Evolutionary conservation across 805 yeast species (phyloP).

Genomic region (Myxozyma lipomycoides): DNA sequence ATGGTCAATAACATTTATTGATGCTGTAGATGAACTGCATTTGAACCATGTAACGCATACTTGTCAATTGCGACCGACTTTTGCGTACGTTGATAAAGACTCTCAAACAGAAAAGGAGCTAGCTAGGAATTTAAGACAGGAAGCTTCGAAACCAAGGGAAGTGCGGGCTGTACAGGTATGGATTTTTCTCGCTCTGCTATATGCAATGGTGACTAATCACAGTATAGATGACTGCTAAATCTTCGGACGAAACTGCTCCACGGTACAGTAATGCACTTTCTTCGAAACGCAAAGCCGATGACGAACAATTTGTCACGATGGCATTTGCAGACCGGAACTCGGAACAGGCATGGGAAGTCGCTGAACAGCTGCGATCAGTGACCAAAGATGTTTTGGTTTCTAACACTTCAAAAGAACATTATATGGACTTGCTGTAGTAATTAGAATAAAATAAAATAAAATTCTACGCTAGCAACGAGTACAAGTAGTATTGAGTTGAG

Average conservation of each 20-base stretch:
- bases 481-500: too few relatives aligned
- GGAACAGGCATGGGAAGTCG: conserved; percentile 36
- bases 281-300: conserved; percentile 60
- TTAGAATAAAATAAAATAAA: too few relatives aligned
- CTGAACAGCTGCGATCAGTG: conserved; percentile 31
- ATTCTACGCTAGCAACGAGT: too few relatives aligned
- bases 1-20: not conserved
- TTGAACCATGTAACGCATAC: conserved; percentile 62
- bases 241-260: conserved; percentile 53
- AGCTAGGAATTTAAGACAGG: conserved; percentile 41
- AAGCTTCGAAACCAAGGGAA: conserved; percentile 42
- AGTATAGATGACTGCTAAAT: conserved; percentile 63
- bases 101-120: conserved; percentile 44
- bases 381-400: conserved; percentile 24
- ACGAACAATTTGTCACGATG: conserved; percentile 48
- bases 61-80: conserved; percentile 76
- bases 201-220: not conserved
- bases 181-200: not conserved
- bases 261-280: conserved; percentile 66
- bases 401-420: conserved; percentile 27
- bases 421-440: conserved; percentile 21
- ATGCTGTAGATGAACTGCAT: conserved; percentile 45
- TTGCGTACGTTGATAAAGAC: conserved; percentile 69
- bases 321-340: conserved; percentile 46
- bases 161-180: conserved; percentile 58